Conservation (phyloP, 768 basidiomycete species). For the Sarcodon aspratus region DNA sequence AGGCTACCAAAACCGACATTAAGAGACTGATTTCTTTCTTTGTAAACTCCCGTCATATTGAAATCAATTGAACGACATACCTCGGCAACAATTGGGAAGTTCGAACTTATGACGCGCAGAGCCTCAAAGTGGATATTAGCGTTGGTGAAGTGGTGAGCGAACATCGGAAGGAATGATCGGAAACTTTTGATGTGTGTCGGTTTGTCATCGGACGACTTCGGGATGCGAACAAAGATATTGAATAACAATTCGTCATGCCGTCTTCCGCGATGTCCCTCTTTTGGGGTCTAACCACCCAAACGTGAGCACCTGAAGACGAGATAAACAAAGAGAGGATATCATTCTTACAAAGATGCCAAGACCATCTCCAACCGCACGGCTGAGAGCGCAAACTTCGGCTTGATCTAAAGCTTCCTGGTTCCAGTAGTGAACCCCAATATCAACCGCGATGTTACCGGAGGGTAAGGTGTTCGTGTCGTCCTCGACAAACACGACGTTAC, state of each 20-base stretch:
- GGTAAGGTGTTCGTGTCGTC: background rate
- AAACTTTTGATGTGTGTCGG: conserved; percentile 27
- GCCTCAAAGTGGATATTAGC: conserved; percentile 17
- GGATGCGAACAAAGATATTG: conserved; percentile 26
- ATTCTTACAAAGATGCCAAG: conserved; percentile 19
- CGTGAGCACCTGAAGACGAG: background rate
- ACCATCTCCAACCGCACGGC: conserved; percentile 10
- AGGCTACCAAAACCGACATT: conserved; percentile 16
- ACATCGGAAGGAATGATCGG: conserved; percentile 30
- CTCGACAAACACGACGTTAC: conserved; percentile 8
- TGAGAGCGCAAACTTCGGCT: conserved; percentile 12
- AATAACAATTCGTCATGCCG: conserved; percentile 16
- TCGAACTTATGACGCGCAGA: background rate
- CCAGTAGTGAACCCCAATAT: conserved; percentile 10
- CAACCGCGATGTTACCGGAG: conserved; percentile 9
- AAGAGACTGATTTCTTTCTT: conserved; percentile 18
- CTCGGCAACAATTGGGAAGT: background rate
- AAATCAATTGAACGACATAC: background rate
- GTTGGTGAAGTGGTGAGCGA: conserved; percentile 23
- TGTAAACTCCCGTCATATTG: background rate
- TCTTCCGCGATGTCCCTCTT: conserved; percentile 1
- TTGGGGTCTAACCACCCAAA: conserved; percentile 16
- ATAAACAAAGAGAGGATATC: background rate
- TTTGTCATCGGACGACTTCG: conserved; percentile 12
- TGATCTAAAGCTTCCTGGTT: conserved; percentile 2